Evolutionary conservation across 1,284 basidiomycete species (phyloP), one percentile per base, ranked within the genome.

Genomic region (Microbotryum violaceum): DNA sequence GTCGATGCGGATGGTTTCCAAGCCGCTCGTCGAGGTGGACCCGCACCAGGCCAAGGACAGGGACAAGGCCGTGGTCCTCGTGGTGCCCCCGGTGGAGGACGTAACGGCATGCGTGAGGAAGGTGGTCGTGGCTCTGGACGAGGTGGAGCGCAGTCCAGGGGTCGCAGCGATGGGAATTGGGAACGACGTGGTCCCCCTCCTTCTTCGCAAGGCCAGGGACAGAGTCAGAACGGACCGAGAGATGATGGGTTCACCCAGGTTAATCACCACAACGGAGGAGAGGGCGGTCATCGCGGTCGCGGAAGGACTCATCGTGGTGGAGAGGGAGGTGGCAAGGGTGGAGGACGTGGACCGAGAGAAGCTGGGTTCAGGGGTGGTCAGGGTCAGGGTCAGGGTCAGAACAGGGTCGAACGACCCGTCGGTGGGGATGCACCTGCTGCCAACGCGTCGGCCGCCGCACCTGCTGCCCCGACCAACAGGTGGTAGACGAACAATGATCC

Each of bases 1-100:
- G 44, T n/a, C 37, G 23, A 31, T 45, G 60, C 44, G 14, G 65
- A 65, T 23, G 64, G 64, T 3, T 63, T 66, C 56, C 58, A 59
- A 42, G 46, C 42, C 7, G 58, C 55, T 10, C 56, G 62, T 20
- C 53, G 16, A 16, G 18, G 50, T 3, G 45, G 60, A 21, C 44
- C 37, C 5, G 37, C 25, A 33, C n/a, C n/a, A 16, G 51, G 51
- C 29, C 21, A 31, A 12, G 25, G n/a, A n/a, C n/a, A n/a, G 10
- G n/a, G 25, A 23, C n/a, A 53, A n/a, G 51, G 51, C 20, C 21
- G 33, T 14, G 25, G 25, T 33, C 25, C 25, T 10, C n/a, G 51
- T 25, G 51, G 51, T 33, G 2, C 51, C n/a, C 33, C 33, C 51
- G 29, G 37, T 42, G 37, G 37, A 42, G 37, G 62, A 7, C 48